Evolutionary conservation across 2,329 filamentous ascomycete species (phyloP).

Genomic region (Aspergillus latus): DNA sequence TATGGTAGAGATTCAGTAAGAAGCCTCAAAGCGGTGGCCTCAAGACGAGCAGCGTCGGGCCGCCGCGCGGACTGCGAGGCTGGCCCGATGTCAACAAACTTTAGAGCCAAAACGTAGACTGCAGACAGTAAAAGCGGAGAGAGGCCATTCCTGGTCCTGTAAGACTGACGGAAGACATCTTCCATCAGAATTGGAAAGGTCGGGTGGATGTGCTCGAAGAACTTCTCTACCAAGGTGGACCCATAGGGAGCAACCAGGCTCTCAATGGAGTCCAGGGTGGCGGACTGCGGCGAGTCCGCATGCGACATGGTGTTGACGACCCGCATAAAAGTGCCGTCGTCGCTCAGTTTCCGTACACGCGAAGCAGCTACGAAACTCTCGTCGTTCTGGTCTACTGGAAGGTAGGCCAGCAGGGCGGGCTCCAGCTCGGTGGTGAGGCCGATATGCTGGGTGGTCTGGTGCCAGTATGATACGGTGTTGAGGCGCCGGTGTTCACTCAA

Average conservation of each 20-base stretch:
- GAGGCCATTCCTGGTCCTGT: slow-evolving; percentile 40
- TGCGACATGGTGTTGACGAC: slow-evolving; percentile 34
- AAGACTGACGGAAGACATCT: slow-evolving; percentile 45
- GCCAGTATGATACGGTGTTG: slow-evolving; percentile 36
- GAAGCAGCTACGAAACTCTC: slow-evolving; percentile 38
- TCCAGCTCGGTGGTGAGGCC: slow-evolving; percentile 46
- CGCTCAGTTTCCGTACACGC: slow-evolving; percentile 39
- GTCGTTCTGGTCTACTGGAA: slow-evolving; percentile 43
- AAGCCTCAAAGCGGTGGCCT: slow-evolving; percentile 70
- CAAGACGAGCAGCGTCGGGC: slow-evolving; percentile 72
- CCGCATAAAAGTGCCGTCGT: slow-evolving; percentile 44
- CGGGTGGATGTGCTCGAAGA: slow-evolving; percentile 46
- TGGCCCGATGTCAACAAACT: slow-evolving; percentile 79
- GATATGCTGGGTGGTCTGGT: slow-evolving; percentile 43
- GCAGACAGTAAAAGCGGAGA: slow-evolving; percentile 41
- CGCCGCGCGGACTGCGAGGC: slow-evolving; percentile 63
- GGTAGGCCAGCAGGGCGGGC: slow-evolving; percentile 40
- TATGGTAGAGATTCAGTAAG: slow-evolving; percentile 75
- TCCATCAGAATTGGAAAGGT: slow-evolving; percentile 46
- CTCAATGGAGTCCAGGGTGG: slow-evolving; percentile 44
- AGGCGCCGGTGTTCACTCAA: slow-evolving; percentile 27
- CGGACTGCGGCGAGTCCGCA: slow-evolving; percentile 32
- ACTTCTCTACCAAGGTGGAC: slow-evolving; percentile 45
- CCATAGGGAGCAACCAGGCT: slow-evolving; percentile 46
- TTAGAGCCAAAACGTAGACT: slow-evolving; percentile 74